Percentiles rank a stretch among this genome's conserved stretches.
Evolutionary conservation across 2,329 filamentous ascomycete species (phyloP).

Genomic region (Fusarium sp.): DNA sequence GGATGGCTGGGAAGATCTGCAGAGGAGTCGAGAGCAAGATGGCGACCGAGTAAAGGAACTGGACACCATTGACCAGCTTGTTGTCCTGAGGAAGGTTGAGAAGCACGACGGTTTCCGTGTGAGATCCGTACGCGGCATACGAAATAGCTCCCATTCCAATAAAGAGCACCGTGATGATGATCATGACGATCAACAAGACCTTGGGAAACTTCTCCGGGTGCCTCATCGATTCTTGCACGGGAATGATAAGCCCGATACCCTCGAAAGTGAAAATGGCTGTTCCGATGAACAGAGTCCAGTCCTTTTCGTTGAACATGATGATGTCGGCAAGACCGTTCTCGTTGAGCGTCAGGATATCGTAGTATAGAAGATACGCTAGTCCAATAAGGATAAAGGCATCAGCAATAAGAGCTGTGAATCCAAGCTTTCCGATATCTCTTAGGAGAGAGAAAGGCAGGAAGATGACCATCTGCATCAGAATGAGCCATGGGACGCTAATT

Average conservation of each 20-base stretch:
- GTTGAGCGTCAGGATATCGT: constrained; percentile 87
- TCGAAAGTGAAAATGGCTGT: constrained; percentile 99
- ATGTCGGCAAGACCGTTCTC: constrained; percentile 85
- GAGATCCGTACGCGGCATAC: constrained; percentile 94
- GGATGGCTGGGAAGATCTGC: constrained; percentile 97
- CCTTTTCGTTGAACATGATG: constrained; percentile 86
- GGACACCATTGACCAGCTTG: constrained; percentile 94
- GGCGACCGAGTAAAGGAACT: constrained; percentile 97
- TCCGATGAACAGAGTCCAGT: constrained; percentile 98
- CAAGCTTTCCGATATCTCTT: constrained; percentile 96
- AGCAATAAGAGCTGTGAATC: constrained; percentile 92
- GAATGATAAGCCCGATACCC: constrained; percentile 96
- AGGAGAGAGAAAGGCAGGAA: constrained; percentile 95
- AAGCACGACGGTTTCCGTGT: constrained; percentile 95
- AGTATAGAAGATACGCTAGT: constrained; percentile 94
- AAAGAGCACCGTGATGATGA: constrained; percentile 93
- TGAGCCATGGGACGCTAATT: constrained; percentile 89
- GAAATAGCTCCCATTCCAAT: constrained; percentile 91
- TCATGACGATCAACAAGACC: constrained; percentile 91
- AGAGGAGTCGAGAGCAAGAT: constrained; percentile 95
- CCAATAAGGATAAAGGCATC: constrained; percentile 95
- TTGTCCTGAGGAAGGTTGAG: constrained; percentile 96
- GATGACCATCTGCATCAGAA: constrained; percentile 93
- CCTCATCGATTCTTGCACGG: constrained; percentile 97
- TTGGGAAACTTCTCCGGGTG: constrained; percentile 89